phyloP scores from a whole-genome alignment of 129 eudicot genomes.

The Ambrosia artemisiifolia region DNA sequence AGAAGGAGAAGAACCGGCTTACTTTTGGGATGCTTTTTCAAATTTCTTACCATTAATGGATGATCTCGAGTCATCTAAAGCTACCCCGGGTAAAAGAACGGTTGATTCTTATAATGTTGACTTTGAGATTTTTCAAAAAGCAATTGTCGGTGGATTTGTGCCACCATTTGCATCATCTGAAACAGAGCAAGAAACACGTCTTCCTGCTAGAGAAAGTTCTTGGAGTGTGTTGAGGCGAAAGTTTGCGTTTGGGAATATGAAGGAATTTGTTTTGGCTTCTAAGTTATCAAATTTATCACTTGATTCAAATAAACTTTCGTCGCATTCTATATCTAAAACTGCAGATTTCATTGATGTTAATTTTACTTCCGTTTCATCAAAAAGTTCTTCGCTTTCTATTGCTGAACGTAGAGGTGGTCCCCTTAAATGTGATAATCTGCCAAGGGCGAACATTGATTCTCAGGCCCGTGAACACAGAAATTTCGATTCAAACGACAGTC shows the following conservation, averaged over 20 bases:
- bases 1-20: constrained; percentile 77
- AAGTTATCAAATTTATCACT: constrained; percentile 52
- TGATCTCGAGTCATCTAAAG: constrained; percentile 36
- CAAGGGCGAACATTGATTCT: constrained; percentile 30
- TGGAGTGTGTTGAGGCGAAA: constrained; percentile 72
- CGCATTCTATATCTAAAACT: constrained; percentile 53
- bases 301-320: constrained; percentile 41
- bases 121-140: constrained; percentile 70
- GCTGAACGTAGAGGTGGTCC: constrained; percentile 71
- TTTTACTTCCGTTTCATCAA: constrained; percentile 37
- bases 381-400: constrained; percentile 43
- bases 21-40: constrained; percentile 70
- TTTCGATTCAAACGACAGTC: background rate
- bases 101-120: constrained; percentile 56
- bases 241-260: constrained; percentile 57
- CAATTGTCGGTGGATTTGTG: constrained; percentile 62
- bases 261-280: constrained; percentile 64
- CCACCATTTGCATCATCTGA: constrained; percentile 67
- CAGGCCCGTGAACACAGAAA: constrained; percentile 21
- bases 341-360: constrained; percentile 60
- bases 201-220: constrained; percentile 75
- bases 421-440: constrained; percentile 41
- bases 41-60: constrained; percentile 45
- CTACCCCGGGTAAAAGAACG: constrained; percentile 47
- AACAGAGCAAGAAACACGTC: constrained; percentile 56